Base-by-base conservation (phyloP, 2,329 filamentous ascomycete genomes). In the Cordyceps cateniannulata region DNA sequence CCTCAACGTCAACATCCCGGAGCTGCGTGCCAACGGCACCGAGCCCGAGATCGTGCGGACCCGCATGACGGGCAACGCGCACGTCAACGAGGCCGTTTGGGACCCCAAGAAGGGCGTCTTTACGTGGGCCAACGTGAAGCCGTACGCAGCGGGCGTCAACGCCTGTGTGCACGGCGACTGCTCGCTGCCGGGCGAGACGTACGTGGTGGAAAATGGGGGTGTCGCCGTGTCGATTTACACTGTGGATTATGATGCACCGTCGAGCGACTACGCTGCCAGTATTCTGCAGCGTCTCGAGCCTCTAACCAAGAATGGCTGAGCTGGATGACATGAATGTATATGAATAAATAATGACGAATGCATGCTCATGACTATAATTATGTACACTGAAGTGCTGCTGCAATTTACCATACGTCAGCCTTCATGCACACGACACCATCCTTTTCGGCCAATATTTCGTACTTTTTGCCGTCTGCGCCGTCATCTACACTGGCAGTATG, bases 111-210 rank as follows among this genome's bases (percentile, higher is more conserved):
- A 75, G 3, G 75, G 77, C 0, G 70, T 76, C 0, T 82, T 83
- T 64, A 71, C 63, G 1, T 78, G 72, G 67, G 72, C 67, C 0
- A 75, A 75, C 59, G 70, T 76, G 20, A 69, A 71, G 38, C 72
- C 74, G 2, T 69, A 69, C 54, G 64, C 70, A 3, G 73, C 71
- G 0, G 79, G 77, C 1, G 70, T 78, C 2, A 82, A 82, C 58
- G 66, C 70, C 1, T 81, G 79, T 61, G 77, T 81, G 64, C 81
- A 82, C 53, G 81, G 80, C 1, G 76, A 83, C 59, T 81, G 79
- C 66, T 69, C 67, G 7, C 66, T 83, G n/a, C 77, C 78, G 0
- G 79, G 80, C 0, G 80, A 83, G 72, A 81, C 78, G 1, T 73
- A 72, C 44, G 71, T 81, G 2, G 73, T 82, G 12, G 72, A 75